These are phyloP conservation scores for Stephania yunnanensis DNA, from an alignment of 164 flowering plant genomes.

Conservation along the genomic window DNA sequence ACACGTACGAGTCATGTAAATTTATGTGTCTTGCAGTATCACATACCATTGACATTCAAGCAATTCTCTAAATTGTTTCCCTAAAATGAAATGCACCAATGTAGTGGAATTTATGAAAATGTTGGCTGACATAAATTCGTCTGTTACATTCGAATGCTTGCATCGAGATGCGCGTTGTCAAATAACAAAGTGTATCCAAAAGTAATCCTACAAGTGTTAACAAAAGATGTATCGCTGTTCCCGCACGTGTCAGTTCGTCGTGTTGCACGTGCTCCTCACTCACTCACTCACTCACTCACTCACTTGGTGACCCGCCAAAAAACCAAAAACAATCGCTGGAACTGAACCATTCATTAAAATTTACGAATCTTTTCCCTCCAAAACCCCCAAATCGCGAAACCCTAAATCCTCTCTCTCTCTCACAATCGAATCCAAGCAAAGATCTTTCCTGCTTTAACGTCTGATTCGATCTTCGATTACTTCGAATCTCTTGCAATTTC, in stretches of 20 bases:
- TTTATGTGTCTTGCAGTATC: no score
- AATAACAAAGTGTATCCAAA: no score
- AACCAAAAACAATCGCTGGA: not conserved
- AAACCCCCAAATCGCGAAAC: constrained; percentile 5
- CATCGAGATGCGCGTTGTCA: no score
- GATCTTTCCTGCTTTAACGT: not conserved
- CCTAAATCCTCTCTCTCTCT: not conserved
- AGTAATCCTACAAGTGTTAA: no score
- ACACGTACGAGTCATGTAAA: no score
- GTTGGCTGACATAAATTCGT: no score
- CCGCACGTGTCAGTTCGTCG: not conserved
- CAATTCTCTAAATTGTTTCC: no score
- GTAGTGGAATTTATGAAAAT: no score
- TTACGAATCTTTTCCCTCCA: constrained; percentile 13
- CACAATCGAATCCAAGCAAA: not conserved
- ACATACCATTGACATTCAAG: no score
- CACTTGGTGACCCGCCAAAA: not conserved
- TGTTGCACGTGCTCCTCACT: not conserved
- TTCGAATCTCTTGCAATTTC: not conserved
- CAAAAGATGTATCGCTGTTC: not conserved
- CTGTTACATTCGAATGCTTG: no score
- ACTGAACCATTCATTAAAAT: not conserved
- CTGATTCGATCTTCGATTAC: not conserved
- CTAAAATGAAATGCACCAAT: no score
- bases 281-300: not conserved